A percentile compares a stretch with the other conserved stretches of the same genome.
Evolutionary conservation across 495 filamentous ascomycete species (phyloP).

Genomic region (Platismatia glauca): DNA sequence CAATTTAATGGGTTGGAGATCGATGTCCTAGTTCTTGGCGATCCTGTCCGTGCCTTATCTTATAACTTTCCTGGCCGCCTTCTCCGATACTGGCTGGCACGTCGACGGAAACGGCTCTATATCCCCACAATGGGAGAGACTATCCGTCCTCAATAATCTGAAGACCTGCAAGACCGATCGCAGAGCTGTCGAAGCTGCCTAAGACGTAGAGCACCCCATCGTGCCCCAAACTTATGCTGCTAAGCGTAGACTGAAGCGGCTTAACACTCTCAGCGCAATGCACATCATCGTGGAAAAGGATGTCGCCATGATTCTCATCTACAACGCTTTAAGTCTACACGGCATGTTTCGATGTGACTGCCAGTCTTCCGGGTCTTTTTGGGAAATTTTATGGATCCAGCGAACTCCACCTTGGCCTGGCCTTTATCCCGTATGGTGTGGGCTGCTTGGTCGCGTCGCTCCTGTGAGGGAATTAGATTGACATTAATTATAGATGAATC

Average conservation of each 20-base stretch:
- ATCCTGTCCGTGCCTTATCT: slow-evolving; percentile 40
- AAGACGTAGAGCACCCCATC: not conserved
- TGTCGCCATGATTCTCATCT: slow-evolving; percentile 36
- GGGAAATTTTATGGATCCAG: slow-evolving; percentile 39
- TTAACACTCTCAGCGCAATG: slow-evolving; percentile 22
- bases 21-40: slow-evolving; percentile 66
- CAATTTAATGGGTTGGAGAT: slow-evolving; percentile 57
- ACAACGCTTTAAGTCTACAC: slow-evolving; percentile 33
- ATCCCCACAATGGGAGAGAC: slow-evolving; percentile 33
- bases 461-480: not conserved
- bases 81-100: slow-evolving; percentile 38
- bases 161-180: slow-evolving; percentile 31
- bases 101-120: slow-evolving; percentile 44
- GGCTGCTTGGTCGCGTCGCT: not conserved
- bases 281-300: slow-evolving; percentile 37
- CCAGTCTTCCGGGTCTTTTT: slow-evolving; percentile 40
- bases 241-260: not conserved
- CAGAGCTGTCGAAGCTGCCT: not conserved
- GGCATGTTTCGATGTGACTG: slow-evolving; percentile 34
- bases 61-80: slow-evolving; percentile 23
- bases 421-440: slow-evolving; percentile 3
- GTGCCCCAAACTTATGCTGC: not conserved
- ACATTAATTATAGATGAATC: slow-evolving; percentile 35
- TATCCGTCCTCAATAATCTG: slow-evolving; percentile 20
- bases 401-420: slow-evolving; percentile 32